Percentiles rank a stretch among this genome's conserved stretches.
These are phyloP conservation scores for Auriculariales sp. DNA, from an alignment of 768 basidiomycete genomes.

Conservation along the genomic window DNA sequence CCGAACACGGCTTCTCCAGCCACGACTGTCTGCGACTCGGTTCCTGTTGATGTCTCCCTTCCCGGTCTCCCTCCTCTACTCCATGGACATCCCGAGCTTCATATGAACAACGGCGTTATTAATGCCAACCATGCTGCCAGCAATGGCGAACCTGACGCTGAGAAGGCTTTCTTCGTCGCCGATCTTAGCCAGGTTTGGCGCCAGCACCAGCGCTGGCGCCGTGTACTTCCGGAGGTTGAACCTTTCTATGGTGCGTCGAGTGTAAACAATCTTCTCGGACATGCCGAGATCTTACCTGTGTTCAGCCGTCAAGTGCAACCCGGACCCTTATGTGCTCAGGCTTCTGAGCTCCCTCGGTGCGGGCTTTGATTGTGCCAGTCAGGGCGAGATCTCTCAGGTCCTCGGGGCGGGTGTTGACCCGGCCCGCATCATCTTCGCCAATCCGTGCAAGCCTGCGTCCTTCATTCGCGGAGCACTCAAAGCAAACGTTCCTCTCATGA, in stretches of 20 bases:
- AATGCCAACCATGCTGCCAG: constrained; percentile 24
- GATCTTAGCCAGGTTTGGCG: constrained; percentile 79
- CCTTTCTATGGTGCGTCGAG: constrained; percentile 75
- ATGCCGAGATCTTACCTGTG: constrained; percentile 13
- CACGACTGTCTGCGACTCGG: not conserved
- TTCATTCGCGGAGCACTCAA: constrained; percentile 79
- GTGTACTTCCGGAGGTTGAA: constrained; percentile 67
- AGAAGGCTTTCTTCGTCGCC: constrained; percentile 92
- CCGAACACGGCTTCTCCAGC: not conserved
- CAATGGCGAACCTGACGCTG: constrained; percentile 45
- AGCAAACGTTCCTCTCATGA: constrained; percentile 80
- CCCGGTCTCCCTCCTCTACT: constrained; percentile 51
- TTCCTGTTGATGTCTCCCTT: constrained; percentile 28
- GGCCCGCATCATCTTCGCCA: constrained; percentile 86
- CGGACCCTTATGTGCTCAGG: constrained; percentile 86
- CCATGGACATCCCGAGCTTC: constrained; percentile 56
- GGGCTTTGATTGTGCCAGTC: constrained; percentile 96
- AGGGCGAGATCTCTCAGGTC: constrained; percentile 78
- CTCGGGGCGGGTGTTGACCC: constrained; percentile 60
- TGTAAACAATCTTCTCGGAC: constrained; percentile 1
- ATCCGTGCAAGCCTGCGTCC: constrained; percentile 94
- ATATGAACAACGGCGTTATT: constrained; percentile 67
- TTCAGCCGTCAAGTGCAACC: constrained; percentile 93
- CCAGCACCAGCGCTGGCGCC: constrained; percentile 74
- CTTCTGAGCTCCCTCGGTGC: constrained; percentile 80